Evolutionary conservation across 257 asterid genomes (phyloP).

Genomic region (Solanum lycopersicoides): DNA sequence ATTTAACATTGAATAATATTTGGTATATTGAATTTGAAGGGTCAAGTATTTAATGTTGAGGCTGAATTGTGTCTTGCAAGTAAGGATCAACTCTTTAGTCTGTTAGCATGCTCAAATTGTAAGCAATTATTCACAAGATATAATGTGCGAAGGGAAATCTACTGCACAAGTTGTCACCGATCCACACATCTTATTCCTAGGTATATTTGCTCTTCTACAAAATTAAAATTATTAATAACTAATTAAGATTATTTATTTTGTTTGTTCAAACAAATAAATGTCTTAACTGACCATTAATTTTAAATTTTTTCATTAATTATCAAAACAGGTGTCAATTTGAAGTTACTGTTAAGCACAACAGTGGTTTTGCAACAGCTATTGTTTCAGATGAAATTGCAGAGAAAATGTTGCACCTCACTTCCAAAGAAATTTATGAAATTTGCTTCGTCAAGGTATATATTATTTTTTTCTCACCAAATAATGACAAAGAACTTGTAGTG

Average conservation of each 20-base stretch:
- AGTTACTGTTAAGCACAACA: not conserved
- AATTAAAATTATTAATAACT: not conserved
- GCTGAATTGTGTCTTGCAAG: not conserved
- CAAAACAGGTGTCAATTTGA: not conserved
- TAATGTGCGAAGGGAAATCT: not conserved
- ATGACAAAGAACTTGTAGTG: too few relatives aligned
- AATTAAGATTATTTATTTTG: not conserved
- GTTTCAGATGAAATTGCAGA: not conserved
- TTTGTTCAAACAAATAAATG: not conserved
- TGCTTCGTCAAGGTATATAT: not conserved
- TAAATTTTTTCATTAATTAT: not conserved
- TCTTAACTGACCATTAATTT: not conserved
- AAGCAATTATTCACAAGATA: not conserved
- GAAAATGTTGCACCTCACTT: not conserved
- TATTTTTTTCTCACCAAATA: too few relatives aligned
- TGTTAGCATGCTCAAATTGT: not conserved
- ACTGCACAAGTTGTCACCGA: not conserved
- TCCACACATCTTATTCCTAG: not conserved
- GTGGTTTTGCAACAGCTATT: not conserved
- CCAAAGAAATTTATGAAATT: not conserved
- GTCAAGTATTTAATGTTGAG: not conserved
- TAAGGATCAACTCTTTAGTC: not conserved
- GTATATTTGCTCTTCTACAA: not conserved
- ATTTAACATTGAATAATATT: too few relatives aligned
- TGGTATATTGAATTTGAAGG: not conserved